Evolutionary conservation across 345 rosid genomes (phyloP).

Genomic region (Populus tremula): DNA sequence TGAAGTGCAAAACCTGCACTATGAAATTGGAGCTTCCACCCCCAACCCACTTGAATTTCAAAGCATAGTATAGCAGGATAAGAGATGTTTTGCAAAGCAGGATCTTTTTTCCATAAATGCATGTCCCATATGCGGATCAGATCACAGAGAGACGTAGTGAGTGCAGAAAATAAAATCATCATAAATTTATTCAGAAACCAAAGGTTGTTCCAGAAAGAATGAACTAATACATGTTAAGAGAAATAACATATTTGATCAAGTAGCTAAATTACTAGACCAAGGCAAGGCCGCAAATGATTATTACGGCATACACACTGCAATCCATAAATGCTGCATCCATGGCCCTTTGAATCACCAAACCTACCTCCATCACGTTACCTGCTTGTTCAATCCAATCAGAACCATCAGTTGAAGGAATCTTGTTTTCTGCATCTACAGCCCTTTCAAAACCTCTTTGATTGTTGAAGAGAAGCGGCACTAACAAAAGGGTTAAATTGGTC

Average conservation of each 20-base stretch:
- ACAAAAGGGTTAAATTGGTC: constrained; percentile 57
- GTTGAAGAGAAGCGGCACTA: constrained; percentile 36
- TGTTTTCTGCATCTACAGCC: constrained; percentile 24
- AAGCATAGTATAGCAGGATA: too few species aligned
- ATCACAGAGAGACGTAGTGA: background rate
- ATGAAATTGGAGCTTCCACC: too few species aligned
- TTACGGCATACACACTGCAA: constrained; percentile 57
- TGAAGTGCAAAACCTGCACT: too few species aligned
- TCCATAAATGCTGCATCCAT: constrained; percentile 67
- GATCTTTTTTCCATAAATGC: too few species aligned
- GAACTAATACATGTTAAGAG: background rate
- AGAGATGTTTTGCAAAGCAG: too few species aligned
- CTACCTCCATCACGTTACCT: constrained; percentile 60
- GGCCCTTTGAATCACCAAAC: constrained; percentile 54
- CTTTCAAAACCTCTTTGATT: constrained; percentile 26
- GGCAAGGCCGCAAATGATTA: constrained; percentile 55
- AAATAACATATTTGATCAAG: background rate
- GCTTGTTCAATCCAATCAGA: constrained; percentile 57
- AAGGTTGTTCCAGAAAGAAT: background rate
- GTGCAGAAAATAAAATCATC: background rate
- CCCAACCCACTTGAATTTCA: too few species aligned
- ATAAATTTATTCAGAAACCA: background rate
- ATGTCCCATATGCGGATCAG: background rate
- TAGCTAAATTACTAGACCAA: constrained; percentile 25
- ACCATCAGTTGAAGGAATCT: constrained; percentile 23